Percentiles rank a stretch among this genome's conserved stretches.
phyloP scores from a whole-genome alignment of 306 rosid species.

The Vigna angularis region DNA sequence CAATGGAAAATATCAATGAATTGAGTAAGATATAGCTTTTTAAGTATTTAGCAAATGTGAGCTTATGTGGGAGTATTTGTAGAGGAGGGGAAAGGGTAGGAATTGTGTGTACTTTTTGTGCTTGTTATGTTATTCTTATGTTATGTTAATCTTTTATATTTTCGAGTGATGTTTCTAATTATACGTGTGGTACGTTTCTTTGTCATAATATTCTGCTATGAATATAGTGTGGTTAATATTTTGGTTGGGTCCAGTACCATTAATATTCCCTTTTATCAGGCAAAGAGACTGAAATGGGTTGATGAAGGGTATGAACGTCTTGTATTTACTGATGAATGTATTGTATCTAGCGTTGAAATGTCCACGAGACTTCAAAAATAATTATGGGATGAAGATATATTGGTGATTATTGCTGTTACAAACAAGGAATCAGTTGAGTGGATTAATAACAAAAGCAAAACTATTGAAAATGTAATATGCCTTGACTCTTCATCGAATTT shows the following conservation, averaged over 20 bases:
- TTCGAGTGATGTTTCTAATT: no score
- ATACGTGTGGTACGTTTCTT: no score
- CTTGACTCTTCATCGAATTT: constrained; percentile 69
- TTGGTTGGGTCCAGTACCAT: constrained; percentile 13
- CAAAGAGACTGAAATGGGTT: constrained; percentile 81
- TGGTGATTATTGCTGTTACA: constrained; percentile 71
- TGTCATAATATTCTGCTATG: constrained; percentile 17
- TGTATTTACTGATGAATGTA: constrained; percentile 63
- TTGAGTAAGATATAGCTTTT: not conserved
- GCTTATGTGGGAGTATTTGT: no score
- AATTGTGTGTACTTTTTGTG: not conserved
- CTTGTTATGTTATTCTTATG: not conserved
- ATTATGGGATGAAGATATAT: constrained; percentile 57
- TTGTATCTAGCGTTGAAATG: constrained; percentile 43
- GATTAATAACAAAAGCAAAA: constrained; percentile 50
- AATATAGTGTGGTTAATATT: constrained; percentile 3
- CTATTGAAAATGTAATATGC: constrained; percentile 61
- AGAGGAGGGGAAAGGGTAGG: no score
- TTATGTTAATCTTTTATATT: no score
- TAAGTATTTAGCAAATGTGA: not conserved
- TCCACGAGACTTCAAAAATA: constrained; percentile 42
- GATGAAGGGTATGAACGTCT: constrained; percentile 76
- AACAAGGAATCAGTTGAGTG: constrained; percentile 60
- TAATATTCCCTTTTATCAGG: constrained; percentile 53
- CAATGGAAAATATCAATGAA: not conserved